Evolutionary conservation across 768 basidiomycete species (phyloP).

Genomic region (Termitomyces sp.): DNA sequence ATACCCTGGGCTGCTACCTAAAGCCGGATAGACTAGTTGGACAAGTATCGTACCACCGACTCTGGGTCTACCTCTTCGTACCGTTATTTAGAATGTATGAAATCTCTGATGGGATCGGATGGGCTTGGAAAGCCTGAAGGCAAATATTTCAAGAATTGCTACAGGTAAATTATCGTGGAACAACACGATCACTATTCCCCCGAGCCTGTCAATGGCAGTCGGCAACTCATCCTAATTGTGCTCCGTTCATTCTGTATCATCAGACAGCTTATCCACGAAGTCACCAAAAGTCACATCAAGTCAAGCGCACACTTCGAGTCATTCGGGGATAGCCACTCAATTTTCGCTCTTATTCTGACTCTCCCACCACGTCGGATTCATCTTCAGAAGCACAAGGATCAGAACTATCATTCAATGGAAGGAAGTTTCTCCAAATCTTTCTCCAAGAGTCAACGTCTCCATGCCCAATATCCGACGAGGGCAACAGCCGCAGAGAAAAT

Average conservation of each 20-base stretch:
- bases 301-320: too few species aligned
- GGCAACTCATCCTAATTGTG: too few species aligned
- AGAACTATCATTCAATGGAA: not conserved
- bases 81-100: too few species aligned
- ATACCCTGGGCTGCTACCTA: not conserved
- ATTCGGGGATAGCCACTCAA: too few species aligned
- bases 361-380: not conserved
- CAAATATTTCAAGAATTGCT: not conserved
- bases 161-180: not conserved
- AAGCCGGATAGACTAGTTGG: not conserved
- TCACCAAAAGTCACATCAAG: too few species aligned
- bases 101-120: too few species aligned
- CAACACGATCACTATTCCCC: too few species aligned
- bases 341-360: not conserved
- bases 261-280: too few species aligned
- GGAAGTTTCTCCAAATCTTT: not conserved
- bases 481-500: conserved; percentile 33
- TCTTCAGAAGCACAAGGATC: not conserved
- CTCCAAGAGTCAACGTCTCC: not conserved
- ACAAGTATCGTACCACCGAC: not conserved
- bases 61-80: not conserved
- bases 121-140: not conserved
- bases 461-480: conserved; percentile 24
- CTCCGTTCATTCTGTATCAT: too few species aligned
- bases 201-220: too few species aligned